Conservation (phyloP, 2,329 filamentous ascomycete genomes). For the Coniosporium tulheliwenetii region DNA sequence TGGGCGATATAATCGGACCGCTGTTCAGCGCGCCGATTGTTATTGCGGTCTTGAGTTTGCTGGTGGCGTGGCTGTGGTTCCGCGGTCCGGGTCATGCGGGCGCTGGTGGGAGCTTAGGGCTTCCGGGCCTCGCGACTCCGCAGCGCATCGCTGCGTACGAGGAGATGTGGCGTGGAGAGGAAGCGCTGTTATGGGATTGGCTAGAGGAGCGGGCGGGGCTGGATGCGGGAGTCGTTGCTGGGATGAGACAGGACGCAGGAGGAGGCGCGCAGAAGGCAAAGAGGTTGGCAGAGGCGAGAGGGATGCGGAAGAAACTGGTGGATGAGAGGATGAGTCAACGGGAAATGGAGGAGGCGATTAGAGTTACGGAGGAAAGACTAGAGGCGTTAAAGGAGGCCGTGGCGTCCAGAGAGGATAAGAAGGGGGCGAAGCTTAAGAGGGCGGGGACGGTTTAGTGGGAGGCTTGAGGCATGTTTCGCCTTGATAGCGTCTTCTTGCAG, state of each 20-base stretch:
- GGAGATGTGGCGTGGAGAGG: constrained; percentile 79
- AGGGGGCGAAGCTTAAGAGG: not conserved
- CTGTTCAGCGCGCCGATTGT: constrained; percentile 64
- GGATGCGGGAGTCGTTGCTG: constrained; percentile 30
- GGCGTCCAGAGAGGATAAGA: constrained; percentile 34
- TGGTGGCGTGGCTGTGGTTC: constrained; percentile 60
- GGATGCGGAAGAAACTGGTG: constrained; percentile 38
- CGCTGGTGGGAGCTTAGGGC: constrained; percentile 19
- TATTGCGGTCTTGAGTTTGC: constrained; percentile 55
- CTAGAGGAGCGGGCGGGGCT: constrained; percentile 72
- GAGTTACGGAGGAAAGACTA: constrained; percentile 74
- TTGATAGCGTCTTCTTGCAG: too few species aligned
- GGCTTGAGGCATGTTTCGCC: too few species aligned
- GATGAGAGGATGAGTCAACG: constrained; percentile 52
- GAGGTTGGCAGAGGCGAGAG: constrained; percentile 19
- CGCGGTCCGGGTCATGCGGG: constrained; percentile 16
- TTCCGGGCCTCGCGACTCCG: constrained; percentile 29
- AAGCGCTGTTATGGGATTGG: constrained; percentile 86
- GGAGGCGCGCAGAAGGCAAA: constrained; percentile 10
- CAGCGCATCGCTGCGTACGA: constrained; percentile 74
- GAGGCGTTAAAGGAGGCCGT: constrained; percentile 60
- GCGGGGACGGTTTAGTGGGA: too few species aligned
- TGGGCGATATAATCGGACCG: constrained; percentile 53
- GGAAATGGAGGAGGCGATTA: constrained; percentile 66
- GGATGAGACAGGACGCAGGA: constrained; percentile 7